These are phyloP conservation scores for Chaetoceros muelleri DNA, from an alignment of 108 stramenopile genomes.

Conservation along the genomic window DNA sequence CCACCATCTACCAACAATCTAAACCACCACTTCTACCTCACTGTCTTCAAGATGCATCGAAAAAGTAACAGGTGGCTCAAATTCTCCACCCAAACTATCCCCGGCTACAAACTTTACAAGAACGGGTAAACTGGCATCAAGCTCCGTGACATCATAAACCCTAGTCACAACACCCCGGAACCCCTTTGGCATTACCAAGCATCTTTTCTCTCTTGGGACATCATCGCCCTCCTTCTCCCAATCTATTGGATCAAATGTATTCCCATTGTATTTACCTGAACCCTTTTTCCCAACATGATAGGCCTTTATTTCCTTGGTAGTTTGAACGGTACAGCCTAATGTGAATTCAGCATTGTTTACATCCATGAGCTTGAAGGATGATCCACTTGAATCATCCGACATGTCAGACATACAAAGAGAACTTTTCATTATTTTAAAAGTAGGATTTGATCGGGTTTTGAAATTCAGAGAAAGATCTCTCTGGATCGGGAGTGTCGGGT, in stretches of 20 bases:
- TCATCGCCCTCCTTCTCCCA: not conserved
- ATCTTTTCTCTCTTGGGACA: not conserved
- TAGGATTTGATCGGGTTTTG: no score
- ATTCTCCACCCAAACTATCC: slow-evolving; percentile 16
- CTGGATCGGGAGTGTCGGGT: no score
- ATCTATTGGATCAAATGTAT: slow-evolving; percentile 19
- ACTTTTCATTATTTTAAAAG: no score
- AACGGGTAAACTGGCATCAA: slow-evolving; percentile 25
- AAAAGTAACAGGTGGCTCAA: slow-evolving; percentile 28
- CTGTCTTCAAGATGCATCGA: slow-evolving; percentile 25
- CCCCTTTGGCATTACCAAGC: slow-evolving; percentile 21
- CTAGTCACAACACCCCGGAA: slow-evolving; percentile 25
- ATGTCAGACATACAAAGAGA: no score
- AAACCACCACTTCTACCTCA: slow-evolving; percentile 22
- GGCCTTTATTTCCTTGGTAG: slow-evolving; percentile 17
- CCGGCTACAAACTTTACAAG: slow-evolving; percentile 33
- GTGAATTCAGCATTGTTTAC: not conserved
- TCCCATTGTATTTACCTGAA: slow-evolving; percentile 18
- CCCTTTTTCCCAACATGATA: slow-evolving; percentile 23
- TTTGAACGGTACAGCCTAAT: not conserved
- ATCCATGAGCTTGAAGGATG: not conserved
- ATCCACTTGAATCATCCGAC: no score
- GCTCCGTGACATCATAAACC: slow-evolving; percentile 18
- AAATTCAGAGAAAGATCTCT: no score
- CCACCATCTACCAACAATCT: no score